phyloP scores from a whole-genome alignment of 164 flowering plant genomes.

The Dillenia suffruticosa region DNA sequence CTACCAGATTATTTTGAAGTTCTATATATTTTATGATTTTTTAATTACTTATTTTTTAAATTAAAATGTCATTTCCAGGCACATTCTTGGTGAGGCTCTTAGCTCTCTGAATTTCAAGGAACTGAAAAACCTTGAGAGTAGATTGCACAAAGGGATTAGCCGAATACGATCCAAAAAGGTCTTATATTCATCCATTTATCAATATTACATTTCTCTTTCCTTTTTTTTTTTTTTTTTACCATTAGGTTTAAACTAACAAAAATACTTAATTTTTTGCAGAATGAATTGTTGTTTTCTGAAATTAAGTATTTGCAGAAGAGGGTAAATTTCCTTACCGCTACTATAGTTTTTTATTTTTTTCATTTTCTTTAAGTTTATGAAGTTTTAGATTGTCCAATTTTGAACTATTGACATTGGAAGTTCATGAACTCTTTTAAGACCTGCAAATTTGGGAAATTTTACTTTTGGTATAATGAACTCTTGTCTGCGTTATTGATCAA shows the following conservation, averaged over 20 bases:
- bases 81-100: constrained; percentile 66
- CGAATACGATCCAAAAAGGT: constrained; percentile 85
- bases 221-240: too few species aligned
- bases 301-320: constrained; percentile 88
- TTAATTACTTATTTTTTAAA: too few species aligned
- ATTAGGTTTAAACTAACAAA: too few species aligned
- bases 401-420: too few species aligned
- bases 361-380: not conserved
- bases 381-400: too few species aligned
- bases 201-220: too few species aligned
- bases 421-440: too few species aligned
- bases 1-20: too few species aligned
- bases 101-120: constrained; percentile 43
- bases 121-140: constrained; percentile 55
- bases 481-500: too few species aligned
- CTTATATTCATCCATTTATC: not conserved
- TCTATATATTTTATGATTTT: too few species aligned
- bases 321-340: constrained; percentile 31
- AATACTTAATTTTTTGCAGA: constrained; percentile 33
- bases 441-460: too few species aligned
- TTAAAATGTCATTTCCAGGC: constrained; percentile 30
- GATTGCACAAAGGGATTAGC: constrained; percentile 61
- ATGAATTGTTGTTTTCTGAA: constrained; percentile 76
- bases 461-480: too few species aligned
- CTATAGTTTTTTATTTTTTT: constrained; percentile 3